Percentiles rank a stretch among this genome's conserved stretches.
phyloP scores from a whole-genome alignment of 176 grass and related monocot species.

The Dactylis glomerata region DNA sequence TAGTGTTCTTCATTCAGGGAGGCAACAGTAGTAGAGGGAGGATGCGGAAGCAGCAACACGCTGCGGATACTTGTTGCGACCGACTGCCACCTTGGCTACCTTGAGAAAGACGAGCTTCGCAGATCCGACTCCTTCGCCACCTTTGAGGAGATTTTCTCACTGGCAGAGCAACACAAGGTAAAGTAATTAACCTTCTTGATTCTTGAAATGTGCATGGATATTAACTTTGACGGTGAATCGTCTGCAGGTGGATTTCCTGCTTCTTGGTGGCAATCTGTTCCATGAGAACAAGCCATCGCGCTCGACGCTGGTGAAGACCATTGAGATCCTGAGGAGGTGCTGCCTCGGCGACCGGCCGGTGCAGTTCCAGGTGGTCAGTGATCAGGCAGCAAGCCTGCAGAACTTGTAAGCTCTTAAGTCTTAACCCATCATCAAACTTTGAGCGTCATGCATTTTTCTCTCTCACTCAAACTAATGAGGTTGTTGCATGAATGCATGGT shows the following conservation, averaged over 20 bases:
- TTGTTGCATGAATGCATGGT: neutral
- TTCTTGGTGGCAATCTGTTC: slow-evolving; percentile 81
- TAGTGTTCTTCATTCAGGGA: neutral
- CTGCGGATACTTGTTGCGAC: slow-evolving; percentile 61
- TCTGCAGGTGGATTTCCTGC: slow-evolving; percentile 73
- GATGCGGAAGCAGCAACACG: slow-evolving; percentile 4
- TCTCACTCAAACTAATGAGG: neutral
- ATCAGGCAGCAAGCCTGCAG: slow-evolving; percentile 59
- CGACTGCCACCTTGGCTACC: slow-evolving; percentile 80
- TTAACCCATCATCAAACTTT: neutral
- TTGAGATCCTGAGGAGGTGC: slow-evolving; percentile 59
- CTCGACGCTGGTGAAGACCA: slow-evolving; percentile 64
- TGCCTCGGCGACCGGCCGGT: slow-evolving; percentile 58
- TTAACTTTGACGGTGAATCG: neutral
- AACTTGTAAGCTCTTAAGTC: slow-evolving; percentile 43
- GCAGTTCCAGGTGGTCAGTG: slow-evolving; percentile 73
- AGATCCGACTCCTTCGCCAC: slow-evolving; percentile 68
- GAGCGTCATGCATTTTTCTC: neutral
- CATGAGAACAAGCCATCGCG: slow-evolving; percentile 87
- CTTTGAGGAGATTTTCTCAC: slow-evolving; percentile 82
- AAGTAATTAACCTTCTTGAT: neutral
- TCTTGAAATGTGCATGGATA: too few relatives aligned
- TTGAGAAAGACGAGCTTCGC: slow-evolving; percentile 86
- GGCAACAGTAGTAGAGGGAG: neutral
- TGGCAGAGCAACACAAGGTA: slow-evolving; percentile 72